These are phyloP conservation scores for Candida loeiensis DNA, from an alignment of 805 yeast genomes.

Conservation along the genomic window DNA sequence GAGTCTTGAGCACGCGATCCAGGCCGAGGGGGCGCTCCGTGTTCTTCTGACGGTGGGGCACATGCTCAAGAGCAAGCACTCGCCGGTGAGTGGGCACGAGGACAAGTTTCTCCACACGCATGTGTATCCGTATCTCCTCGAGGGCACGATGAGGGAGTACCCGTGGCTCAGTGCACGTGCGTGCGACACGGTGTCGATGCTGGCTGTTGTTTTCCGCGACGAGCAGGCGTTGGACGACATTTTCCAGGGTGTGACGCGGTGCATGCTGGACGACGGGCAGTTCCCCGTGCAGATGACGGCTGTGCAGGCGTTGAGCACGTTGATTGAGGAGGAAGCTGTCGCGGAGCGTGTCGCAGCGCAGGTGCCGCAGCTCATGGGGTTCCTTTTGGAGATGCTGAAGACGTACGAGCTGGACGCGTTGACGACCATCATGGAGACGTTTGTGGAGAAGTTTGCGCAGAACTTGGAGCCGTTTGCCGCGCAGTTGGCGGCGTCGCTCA, in stretches of 20 bases:
- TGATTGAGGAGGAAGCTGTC: constrained; percentile 44
- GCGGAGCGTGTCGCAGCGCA: constrained; percentile 41
- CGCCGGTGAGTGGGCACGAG: constrained; percentile 39
- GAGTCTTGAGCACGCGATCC: constrained; percentile 29
- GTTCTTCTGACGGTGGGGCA: constrained; percentile 39
- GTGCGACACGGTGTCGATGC: constrained; percentile 44
- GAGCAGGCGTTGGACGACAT: constrained; percentile 35
- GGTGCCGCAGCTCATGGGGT: constrained; percentile 44
- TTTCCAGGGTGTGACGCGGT: constrained; percentile 38
- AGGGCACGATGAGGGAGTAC: constrained; percentile 23
- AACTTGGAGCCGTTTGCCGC: constrained; percentile 68
- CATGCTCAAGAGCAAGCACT: constrained; percentile 31
- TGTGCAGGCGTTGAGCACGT: constrained; percentile 49
- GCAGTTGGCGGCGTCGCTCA: constrained; percentile 51
- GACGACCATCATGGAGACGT: constrained; percentile 43
- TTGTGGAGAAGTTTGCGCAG: constrained; percentile 41
- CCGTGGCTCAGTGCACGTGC: constrained; percentile 47
- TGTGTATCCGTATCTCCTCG: constrained; percentile 39
- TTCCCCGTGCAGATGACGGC: constrained; percentile 50
- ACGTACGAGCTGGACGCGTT: constrained; percentile 41
- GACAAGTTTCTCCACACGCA: constrained; percentile 37
- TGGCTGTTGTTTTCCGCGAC: constrained; percentile 33
- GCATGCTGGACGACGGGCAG: constrained; percentile 41
- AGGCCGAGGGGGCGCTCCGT: constrained; percentile 42
- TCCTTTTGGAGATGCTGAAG: constrained; percentile 43